phyloP scores from a whole-genome alignment of 805 yeast genomes.

The Hanseniaspora singularis region DNA sequence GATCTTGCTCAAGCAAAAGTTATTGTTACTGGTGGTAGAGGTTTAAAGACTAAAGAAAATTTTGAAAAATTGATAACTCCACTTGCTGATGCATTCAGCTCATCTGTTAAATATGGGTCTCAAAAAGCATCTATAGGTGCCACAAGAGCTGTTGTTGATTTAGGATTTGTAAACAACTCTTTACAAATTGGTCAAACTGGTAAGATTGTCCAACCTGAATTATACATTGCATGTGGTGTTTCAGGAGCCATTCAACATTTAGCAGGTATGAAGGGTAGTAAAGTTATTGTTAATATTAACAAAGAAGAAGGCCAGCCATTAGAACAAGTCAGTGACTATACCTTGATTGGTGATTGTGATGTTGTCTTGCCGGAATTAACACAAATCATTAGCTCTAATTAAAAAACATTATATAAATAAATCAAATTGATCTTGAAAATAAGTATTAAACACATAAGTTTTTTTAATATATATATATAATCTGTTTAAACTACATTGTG shows the following conservation, averaged over 20 bases:
- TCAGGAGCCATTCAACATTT: constrained; percentile 97
- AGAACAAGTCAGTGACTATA: constrained; percentile 79
- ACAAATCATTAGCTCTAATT: constrained; percentile 38
- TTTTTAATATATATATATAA: no score
- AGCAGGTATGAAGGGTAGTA: constrained; percentile 97
- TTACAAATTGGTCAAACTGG: constrained; percentile 98
- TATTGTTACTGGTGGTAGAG: constrained; percentile 90
- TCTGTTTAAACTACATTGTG: constrained; percentile 37
- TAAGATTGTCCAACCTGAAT: constrained; percentile 91
- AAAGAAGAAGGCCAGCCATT: constrained; percentile 92
- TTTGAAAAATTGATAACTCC: constrained; percentile 71
- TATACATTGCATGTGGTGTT: constrained; percentile 85
- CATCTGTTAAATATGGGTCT: constrained; percentile 3
- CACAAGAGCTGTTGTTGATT: constrained; percentile 94
- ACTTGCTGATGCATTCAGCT: constrained; percentile 62
- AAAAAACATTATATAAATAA: not conserved
- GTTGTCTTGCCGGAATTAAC: constrained; percentile 86
- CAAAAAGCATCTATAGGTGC: constrained; percentile 95
- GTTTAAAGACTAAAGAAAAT: constrained; percentile 77
- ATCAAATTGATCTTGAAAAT: constrained; percentile 4
- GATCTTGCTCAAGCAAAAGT: constrained; percentile 72
- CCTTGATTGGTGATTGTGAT: constrained; percentile 78
- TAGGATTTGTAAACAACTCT: constrained; percentile 91
- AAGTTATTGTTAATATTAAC: constrained; percentile 85
- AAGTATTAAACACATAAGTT: no score